Percentiles rank a stretch among this genome's conserved stretches.
Evolutionary conservation across 495 filamentous ascomycete genomes (phyloP).

Genomic region (Neohortaea acidophila): DNA sequence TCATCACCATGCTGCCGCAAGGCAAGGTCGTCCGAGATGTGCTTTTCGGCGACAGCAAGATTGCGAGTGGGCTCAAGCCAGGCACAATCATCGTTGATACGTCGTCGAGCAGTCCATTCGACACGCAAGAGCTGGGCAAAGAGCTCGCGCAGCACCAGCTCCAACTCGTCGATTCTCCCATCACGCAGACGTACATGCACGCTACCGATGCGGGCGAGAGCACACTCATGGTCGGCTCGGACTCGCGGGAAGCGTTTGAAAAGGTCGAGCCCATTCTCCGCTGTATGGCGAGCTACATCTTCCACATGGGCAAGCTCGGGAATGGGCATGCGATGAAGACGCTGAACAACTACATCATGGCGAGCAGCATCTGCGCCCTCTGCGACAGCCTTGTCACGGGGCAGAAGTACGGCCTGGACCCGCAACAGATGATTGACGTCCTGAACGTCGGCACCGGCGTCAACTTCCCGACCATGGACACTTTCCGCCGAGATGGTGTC

Average conservation of each 20-base stretch:
- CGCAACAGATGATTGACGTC: slow-evolving; percentile 23
- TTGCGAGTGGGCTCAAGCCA: slow-evolving; percentile 18
- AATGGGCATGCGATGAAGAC: slow-evolving; percentile 25
- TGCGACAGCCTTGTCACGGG: slow-evolving; percentile 21
- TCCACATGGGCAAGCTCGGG: slow-evolving; percentile 19
- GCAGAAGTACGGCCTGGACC: slow-evolving; percentile 23
- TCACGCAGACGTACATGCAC: slow-evolving; percentile 22
- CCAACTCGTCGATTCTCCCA: slow-evolving; percentile 21
- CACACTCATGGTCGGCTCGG: slow-evolving; percentile 19
- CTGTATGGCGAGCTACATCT: slow-evolving; percentile 18
- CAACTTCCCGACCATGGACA: slow-evolving; percentile 21
- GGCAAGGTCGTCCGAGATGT: slow-evolving; percentile 22
- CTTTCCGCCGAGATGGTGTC: slow-evolving; percentile 16
- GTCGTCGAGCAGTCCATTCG: slow-evolving; percentile 21
- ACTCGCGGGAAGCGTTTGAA: slow-evolving; percentile 13
- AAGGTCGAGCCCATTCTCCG: slow-evolving; percentile 19
- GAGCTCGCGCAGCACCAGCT: slow-evolving; percentile 19
- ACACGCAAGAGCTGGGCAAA: slow-evolving; percentile 17
- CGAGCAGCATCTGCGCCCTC: slow-evolving; percentile 18
- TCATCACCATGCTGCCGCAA: slow-evolving; percentile 24
- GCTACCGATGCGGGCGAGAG: slow-evolving; percentile 19
- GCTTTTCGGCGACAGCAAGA: slow-evolving; percentile 18
- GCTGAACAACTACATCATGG: slow-evolving; percentile 24
- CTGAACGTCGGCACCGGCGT: slow-evolving; percentile 23
- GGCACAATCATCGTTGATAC: slow-evolving; percentile 22